Base-by-base conservation (phyloP, 2,329 filamentous ascomycete species). In the Xylaria hypoxylon region DNA sequence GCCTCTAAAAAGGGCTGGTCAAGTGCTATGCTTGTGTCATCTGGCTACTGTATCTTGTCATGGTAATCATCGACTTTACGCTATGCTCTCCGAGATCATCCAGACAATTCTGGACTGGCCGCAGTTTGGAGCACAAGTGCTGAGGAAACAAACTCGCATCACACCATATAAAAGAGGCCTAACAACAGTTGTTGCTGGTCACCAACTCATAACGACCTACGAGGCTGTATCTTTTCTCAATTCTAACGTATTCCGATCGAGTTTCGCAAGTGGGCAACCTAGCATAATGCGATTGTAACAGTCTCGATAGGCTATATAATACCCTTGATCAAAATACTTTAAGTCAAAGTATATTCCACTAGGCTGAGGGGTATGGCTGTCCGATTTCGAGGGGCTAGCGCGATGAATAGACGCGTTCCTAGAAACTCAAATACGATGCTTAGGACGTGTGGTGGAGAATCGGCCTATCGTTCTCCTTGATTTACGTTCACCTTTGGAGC, bases 361-460 rank as follows among this genome's bases (percentile, higher is more conserved):
- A 24, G 31, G 28, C 17, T 35, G 19, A 31, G 26, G 31, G 28
- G n/a, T 38, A 48, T 40, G 26, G 40, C 13, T 47, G n/a, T 28
- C 44, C 35, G 28, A 4, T 26, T 19, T 26, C 17, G 31, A 50
- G 26, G 11, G 50, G 17, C n/a, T 35, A 19, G 11, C 19, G 24
- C 17, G 31, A 64, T 40, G 13, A 22, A 50, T 38, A 26, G 24
- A 35, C 47, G 13, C 7, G 59, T 51, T 64, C 40, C 35, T 40
- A 19, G 19, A 44, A 35, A 31, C 28, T 31, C 26, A 45, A 48
- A 52, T 56, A 40, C 17, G 52, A 40, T 59, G 35, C 17, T 38
- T n/a, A 28, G 56, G 5, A 50, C 26, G 13, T 22, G 35, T 1
- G 38, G 65, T 64, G 65, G 65, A 50, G 65, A 52, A 59, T 5